Percentiles rank a stretch among this genome's conserved stretches.
Conservation (phyloP, 2,329 filamentous ascomycete species). For the Phyllosticta paracitricarpa region DNA sequence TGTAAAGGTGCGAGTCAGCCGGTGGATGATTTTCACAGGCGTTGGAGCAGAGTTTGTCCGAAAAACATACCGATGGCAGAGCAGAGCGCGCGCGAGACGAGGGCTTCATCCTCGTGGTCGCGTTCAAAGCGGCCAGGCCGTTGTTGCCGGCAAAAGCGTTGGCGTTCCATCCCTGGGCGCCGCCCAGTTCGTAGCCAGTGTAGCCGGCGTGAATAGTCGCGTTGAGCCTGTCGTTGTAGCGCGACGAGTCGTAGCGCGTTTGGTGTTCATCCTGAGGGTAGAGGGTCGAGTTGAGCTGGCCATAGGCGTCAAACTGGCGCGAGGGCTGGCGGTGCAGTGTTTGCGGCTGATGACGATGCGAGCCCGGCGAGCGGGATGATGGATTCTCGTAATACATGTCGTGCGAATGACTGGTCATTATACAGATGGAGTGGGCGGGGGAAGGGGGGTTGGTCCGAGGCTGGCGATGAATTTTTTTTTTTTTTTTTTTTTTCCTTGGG, state of each 20-base stretch:
- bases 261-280: slow-evolving; percentile 61
- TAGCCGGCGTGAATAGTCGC: slow-evolving; percentile 51
- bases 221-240: slow-evolving; percentile 51
- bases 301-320: slow-evolving; percentile 67
- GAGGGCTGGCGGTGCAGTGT: slow-evolving; percentile 61
- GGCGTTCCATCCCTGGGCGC: slow-evolving; percentile 73
- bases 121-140: slow-evolving; percentile 50
- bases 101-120: slow-evolving; percentile 46
- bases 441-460: slow-evolving; percentile 1
- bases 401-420: slow-evolving; percentile 22
- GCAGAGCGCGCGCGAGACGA: slow-evolving; percentile 47
- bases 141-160: slow-evolving; percentile 58
- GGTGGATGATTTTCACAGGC: not conserved
- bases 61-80: slow-evolving; percentile 60
- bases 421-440: slow-evolving; percentile 1
- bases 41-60: not conserved
- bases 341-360: slow-evolving; percentile 57
- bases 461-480: not conserved
- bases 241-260: slow-evolving; percentile 40
- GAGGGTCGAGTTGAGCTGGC: slow-evolving; percentile 51
- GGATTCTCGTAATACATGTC: slow-evolving; percentile 68
- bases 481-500: not conserved
- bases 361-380: slow-evolving; percentile 62
- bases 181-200: slow-evolving; percentile 56
- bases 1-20: slow-evolving; percentile 24